Conservation (phyloP, 345 rosid genomes). For the Lenwebbia sp. region DNA sequence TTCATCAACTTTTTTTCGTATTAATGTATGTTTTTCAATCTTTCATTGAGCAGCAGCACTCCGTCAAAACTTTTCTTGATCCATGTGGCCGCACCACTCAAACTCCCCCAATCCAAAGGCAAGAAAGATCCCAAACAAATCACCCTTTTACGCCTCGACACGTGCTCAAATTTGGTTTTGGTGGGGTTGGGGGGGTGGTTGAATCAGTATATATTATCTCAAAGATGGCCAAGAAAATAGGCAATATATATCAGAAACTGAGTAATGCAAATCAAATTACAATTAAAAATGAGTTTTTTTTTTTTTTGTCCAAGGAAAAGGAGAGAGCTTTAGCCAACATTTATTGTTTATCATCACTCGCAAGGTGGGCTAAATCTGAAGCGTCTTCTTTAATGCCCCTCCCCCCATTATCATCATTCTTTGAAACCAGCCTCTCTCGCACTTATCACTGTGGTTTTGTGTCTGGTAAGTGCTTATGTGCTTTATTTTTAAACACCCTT, state of each 20-base stretch:
- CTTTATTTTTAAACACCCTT: not conserved
- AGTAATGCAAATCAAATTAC: not conserved
- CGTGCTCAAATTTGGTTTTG: not conserved
- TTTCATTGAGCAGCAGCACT: not conserved
- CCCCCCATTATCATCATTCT: not conserved
- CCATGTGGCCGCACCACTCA: not conserved
- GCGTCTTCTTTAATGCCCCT: not conserved
- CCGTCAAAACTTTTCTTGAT: not conserved
- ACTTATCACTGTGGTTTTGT: not conserved
- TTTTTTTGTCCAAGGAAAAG: not conserved
- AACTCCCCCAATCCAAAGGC: not conserved
- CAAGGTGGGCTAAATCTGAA: not conserved
- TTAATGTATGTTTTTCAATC: not conserved
- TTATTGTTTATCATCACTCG: not conserved
- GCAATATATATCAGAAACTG: not conserved
- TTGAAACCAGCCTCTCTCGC: not conserved
- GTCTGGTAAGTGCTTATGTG: not conserved
- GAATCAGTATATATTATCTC: not conserved
- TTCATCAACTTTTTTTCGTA: not conserved
- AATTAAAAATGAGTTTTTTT: not conserved
- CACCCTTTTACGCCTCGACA: not conserved
- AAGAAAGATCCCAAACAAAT: not conserved
- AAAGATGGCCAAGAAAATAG: not conserved
- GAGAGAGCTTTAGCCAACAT: not conserved
- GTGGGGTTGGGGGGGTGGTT: not conserved